Evolutionary conservation across 306 rosid genomes (phyloP).

Genomic region (Rubus parviflorus): DNA sequence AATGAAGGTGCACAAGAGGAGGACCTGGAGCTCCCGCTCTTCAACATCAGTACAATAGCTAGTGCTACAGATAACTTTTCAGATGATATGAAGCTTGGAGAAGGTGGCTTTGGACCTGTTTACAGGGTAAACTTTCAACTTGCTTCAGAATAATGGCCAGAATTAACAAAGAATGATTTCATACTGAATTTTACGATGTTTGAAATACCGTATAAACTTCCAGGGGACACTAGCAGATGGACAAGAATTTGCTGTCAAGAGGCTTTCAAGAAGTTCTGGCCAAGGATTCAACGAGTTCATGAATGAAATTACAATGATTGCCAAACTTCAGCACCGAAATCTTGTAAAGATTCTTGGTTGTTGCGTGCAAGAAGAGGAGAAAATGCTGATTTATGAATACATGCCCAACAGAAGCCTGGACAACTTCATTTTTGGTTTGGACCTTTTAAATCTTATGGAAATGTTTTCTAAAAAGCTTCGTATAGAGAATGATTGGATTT

Average conservation of each 20-base stretch:
- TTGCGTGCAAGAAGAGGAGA: slow-evolving; percentile 52
- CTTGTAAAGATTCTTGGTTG: slow-evolving; percentile 65
- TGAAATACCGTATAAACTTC: background rate
- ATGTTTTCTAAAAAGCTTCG: too few relatives aligned
- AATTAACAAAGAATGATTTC: background rate
- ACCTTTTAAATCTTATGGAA: too few relatives aligned
- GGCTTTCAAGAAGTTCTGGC: slow-evolving; percentile 48
- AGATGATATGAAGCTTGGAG: slow-evolving; percentile 39
- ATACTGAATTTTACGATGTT: background rate
- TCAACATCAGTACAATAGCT: slow-evolving; percentile 34
- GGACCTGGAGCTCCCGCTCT: slow-evolving; percentile 47
- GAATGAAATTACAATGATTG: slow-evolving; percentile 56
- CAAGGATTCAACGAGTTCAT: slow-evolving; percentile 63
- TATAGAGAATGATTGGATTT: too few relatives aligned
- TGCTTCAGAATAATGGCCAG: background rate
- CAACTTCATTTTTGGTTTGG: too few relatives aligned
- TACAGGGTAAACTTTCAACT: slow-evolving; percentile 34
- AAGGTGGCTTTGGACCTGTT: slow-evolving; percentile 72
- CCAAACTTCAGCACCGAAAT: slow-evolving; percentile 70
- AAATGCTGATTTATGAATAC: slow-evolving; percentile 47
- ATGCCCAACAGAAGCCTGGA: too few relatives aligned
- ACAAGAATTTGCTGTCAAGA: slow-evolving; percentile 60
- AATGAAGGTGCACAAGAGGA: slow-evolving; percentile 18
- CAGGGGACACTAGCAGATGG: slow-evolving; percentile 56
- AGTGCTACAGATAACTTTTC: slow-evolving; percentile 51